phyloP scores from a whole-genome alignment of 1,284 basidiomycete species.

The Tilletia indica region DNA sequence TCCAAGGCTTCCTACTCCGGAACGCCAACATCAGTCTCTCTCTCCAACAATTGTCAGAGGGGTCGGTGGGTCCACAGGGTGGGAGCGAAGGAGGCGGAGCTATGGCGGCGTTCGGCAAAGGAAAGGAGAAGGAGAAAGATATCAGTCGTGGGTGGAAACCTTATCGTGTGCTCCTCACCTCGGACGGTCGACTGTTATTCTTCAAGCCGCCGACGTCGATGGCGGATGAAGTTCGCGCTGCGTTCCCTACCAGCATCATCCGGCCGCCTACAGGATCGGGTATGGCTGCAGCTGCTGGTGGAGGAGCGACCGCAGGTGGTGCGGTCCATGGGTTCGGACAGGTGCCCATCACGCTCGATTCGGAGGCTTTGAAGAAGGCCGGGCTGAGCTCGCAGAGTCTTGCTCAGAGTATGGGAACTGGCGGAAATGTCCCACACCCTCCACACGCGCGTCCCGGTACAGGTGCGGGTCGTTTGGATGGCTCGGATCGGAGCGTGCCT shows the following conservation, averaged over 20 bases:
- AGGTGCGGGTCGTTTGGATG: not conserved
- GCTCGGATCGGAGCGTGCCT: not conserved
- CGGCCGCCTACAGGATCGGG: slow-evolving; percentile 13
- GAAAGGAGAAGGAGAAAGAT: slow-evolving; percentile 44
- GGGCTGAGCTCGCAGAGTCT: slow-evolving; percentile 45
- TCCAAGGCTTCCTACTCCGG: slow-evolving; percentile 45
- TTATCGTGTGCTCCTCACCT: slow-evolving; percentile 45
- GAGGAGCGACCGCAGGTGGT: not conserved
- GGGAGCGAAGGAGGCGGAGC: not conserved
- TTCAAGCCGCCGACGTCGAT: slow-evolving; percentile 49
- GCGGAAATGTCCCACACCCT: not conserved
- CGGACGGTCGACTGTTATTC: slow-evolving; percentile 45
- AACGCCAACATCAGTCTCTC: slow-evolving; percentile 46
- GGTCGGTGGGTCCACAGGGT: slow-evolving; percentile 3
- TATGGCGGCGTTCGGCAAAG: slow-evolving; percentile 21
- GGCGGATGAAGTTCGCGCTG: slow-evolving; percentile 46
- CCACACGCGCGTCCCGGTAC: not conserved
- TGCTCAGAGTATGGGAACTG: slow-evolving; percentile 20
- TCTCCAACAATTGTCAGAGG: slow-evolving; percentile 36
- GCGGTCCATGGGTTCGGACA: slow-evolving; percentile 1
- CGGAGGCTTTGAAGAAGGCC: slow-evolving; percentile 31
- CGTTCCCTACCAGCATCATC: slow-evolving; percentile 37
- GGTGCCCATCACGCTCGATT: slow-evolving; percentile 25
- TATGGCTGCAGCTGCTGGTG: not conserved
- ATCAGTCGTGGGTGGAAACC: slow-evolving; percentile 54